A percentile compares a stretch with the other conserved stretches of the same genome.
Conservation (phyloP, 768 basidiomycete genomes). For the Rhizopogon vesiculosus region DNA sequence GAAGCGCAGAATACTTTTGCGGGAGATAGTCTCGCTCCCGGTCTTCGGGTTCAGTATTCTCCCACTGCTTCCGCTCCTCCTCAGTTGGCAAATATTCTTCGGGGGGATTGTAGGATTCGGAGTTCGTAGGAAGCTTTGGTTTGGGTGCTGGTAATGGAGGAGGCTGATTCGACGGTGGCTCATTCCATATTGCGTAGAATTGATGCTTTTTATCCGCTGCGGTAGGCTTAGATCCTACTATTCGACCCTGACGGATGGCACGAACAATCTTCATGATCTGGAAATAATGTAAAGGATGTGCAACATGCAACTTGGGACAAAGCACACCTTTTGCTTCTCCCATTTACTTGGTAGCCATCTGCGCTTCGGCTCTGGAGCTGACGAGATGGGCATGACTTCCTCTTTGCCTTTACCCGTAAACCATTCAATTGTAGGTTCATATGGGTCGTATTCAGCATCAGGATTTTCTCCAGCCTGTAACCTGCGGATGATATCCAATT, state of each 20-base stretch:
- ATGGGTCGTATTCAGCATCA: conserved; percentile 85
- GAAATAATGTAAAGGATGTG: conserved; percentile 3
- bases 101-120: conserved; percentile 99
- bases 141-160: conserved; percentile 95
- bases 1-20: conserved; percentile 76
- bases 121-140: conserved; percentile 79
- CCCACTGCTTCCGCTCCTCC: conserved; percentile 79
- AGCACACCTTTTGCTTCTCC: conserved; percentile 94
- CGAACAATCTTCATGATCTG: conserved; percentile 99
- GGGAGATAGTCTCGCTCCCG: conserved; percentile 87
- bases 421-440: conserved; percentile 93
- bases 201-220: conserved; percentile 56
- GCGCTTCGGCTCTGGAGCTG: conserved; percentile 91
- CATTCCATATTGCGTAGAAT: conserved; percentile 89
- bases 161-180: conserved; percentile 64
- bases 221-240: conserved; percentile 85
- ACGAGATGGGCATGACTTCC: conserved; percentile 88
- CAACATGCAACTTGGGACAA: not conserved
- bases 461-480: conserved; percentile 91
- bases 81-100: conserved; percentile 91
- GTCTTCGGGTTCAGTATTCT: conserved; percentile 80
- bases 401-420: conserved; percentile 96
- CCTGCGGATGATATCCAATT: conserved; percentile 91
- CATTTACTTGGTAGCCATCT: conserved; percentile 98
- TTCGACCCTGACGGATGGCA: conserved; percentile 94